Evolutionary conservation across 495 filamentous ascomycete genomes (phyloP).

Genomic region (Penicillium silybi): DNA sequence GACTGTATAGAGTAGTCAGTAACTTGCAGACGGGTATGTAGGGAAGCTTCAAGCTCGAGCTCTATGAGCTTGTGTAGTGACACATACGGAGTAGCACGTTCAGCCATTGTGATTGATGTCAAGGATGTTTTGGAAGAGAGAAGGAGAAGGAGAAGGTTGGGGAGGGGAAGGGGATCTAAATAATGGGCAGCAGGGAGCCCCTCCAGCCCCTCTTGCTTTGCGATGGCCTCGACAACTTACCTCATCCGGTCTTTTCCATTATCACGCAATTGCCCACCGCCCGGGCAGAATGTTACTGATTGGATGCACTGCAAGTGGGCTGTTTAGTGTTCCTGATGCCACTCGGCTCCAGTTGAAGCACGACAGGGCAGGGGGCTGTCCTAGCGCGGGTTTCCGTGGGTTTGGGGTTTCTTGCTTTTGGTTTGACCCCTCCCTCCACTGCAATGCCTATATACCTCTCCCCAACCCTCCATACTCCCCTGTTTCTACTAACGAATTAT

Average conservation of each 20-base stretch:
- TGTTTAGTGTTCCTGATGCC: slow-evolving; percentile 26
- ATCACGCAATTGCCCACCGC: slow-evolving; percentile 44
- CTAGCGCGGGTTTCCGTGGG: neutral
- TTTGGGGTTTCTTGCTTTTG: neutral
- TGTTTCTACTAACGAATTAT: neutral
- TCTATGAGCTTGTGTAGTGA: neutral
- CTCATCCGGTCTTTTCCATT: slow-evolving; percentile 11
- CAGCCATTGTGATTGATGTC: slow-evolving; percentile 45
- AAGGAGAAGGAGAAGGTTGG: slow-evolving; percentile 3
- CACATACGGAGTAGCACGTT: slow-evolving; percentile 49
- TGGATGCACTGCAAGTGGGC: slow-evolving; percentile 25
- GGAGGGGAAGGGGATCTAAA: slow-evolving; percentile 16
- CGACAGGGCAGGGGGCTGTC: neutral
- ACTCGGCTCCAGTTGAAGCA: slow-evolving; percentile 2
- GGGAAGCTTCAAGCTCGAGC: neutral
- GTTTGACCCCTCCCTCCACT: neutral
- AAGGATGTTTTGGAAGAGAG: neutral
- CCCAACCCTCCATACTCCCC: neutral
- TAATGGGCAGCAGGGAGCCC: slow-evolving; percentile 7
- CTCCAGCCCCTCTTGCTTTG: slow-evolving; percentile 16
- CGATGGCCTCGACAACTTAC: slow-evolving; percentile 18
- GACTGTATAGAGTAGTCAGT: slow-evolving; percentile 34
- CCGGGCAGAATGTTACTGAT: slow-evolving; percentile 25
- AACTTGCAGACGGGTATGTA: neutral
- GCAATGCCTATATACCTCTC: neutral